Conservation (phyloP, 495 filamentous ascomycete genomes). For the Aspergillus baeticus region DNA sequence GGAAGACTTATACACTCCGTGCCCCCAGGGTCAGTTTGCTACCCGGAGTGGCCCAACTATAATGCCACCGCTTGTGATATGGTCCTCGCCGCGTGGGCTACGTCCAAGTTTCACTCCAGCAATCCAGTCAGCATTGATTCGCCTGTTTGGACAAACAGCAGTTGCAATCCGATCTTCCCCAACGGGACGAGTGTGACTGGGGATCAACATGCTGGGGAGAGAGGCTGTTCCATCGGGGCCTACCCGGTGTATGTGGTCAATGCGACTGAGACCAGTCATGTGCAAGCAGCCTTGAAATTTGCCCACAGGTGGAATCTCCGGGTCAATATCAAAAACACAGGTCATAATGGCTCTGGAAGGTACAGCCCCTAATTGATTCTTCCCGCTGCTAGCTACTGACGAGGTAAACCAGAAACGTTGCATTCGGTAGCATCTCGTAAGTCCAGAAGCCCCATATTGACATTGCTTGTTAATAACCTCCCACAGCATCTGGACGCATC, state of each 20-base stretch:
- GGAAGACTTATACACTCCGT: slow-evolving; percentile 34
- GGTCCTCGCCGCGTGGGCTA: slow-evolving; percentile 17
- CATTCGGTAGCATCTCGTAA: too few species aligned
- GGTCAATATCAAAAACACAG: slow-evolving; percentile 59
- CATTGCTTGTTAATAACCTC: too few species aligned
- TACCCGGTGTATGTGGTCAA: too few species aligned
- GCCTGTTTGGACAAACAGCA: slow-evolving; percentile 6
- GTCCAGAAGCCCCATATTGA: too few species aligned
- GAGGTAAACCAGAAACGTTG: too few species aligned
- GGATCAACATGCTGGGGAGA: too few species aligned
- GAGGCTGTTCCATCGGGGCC: too few species aligned
- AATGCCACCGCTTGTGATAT: slow-evolving; percentile 12
- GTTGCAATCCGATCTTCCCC: slow-evolving; percentile 23
- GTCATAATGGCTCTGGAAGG: slow-evolving; percentile 23
- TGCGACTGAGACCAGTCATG: too few species aligned
- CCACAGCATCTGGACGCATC: slow-evolving; percentile 13
- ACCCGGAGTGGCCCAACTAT: slow-evolving; percentile 39
- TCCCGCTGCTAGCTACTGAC: too few species aligned
- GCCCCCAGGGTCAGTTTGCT: slow-evolving; percentile 33
- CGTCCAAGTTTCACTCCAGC: slow-evolving; percentile 17
- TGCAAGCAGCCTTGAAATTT: too few species aligned
- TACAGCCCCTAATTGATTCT: too few species aligned
- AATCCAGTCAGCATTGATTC: background rate
- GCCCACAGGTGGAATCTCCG: slow-evolving; percentile 27
- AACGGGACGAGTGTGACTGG: slow-evolving; percentile 19